Base-by-base conservation (phyloP, 1,139 yeast genomes). In the Eremothecium sinecaudum region DNA sequence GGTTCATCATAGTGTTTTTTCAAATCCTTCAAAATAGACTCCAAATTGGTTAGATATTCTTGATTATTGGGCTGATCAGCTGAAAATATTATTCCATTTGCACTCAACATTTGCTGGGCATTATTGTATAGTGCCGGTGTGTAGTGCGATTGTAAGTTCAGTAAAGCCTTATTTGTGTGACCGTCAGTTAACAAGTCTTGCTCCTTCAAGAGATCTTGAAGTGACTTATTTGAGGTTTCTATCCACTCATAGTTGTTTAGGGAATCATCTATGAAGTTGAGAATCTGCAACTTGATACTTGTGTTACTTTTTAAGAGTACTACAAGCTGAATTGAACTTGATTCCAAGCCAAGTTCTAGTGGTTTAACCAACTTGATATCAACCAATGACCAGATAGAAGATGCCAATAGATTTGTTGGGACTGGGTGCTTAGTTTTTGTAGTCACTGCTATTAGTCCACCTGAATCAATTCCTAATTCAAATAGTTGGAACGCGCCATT, bases 261-360 rank as follows among this genome's bases (percentile, higher is more conserved):
- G 19, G 40, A 32, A 9, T 54, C 58, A 18, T 55, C 51, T 16
- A 50, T 38, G 18, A 66, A 38, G 14, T 51, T 50, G 22, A 62
- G 43, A 7, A 59, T 47, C 37, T 66, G 65, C 18, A 72, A 50
- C 17, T 66, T 59, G 3, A 78, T 69, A 1, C 73, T 63, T 2
- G 72, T 69, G 42, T 78, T 77, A 39, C 81, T 73, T 46, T 77
- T 78, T 82, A 82, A 76, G 26, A 77, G 58, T 1, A 73, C 58
- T 48, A 62, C 56, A 5, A 68, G 43, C 31, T 53, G 51, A 5
- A 44, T 27, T 26, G 47, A 45, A 18, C 45, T 38, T 4, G 39
- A 21, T 3, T 40, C 25, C 4, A 45, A 37, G 17, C 45, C 42
- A 9, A 45, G 22, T 20, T 50, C 56, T 34, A 58, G 48, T 41